These are phyloP conservation scores for Eucalyptus pauciflora DNA, from an alignment of 345 rosid genomes.

Conservation along the genomic window DNA sequence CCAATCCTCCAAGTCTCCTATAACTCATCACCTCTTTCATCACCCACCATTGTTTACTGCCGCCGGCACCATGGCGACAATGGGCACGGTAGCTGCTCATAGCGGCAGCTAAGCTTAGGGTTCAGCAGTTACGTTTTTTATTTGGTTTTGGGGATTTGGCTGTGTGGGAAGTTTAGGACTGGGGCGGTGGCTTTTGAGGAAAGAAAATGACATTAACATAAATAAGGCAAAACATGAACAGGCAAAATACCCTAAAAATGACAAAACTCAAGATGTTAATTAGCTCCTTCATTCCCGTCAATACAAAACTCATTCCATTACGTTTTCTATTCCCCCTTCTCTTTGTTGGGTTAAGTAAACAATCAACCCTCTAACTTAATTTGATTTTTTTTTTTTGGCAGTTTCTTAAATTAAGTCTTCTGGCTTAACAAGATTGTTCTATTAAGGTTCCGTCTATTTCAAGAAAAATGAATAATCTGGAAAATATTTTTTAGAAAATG, in stretches of 20 bases:
- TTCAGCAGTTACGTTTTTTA: background rate
- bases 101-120: background rate
- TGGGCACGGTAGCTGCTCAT: background rate
- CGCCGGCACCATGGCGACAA: background rate
- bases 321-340: background rate
- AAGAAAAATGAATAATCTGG: no score
- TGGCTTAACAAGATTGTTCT: background rate
- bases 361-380: background rate
- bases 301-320: background rate
- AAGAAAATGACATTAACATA: background rate
- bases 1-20: background rate
- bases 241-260: background rate
- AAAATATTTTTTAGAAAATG: no score
- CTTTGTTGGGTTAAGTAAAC: background rate
- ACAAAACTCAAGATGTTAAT: background rate
- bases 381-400: background rate
- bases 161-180: background rate
- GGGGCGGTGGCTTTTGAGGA: background rate
- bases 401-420: background rate
- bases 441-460: background rate
- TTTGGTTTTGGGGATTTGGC: background rate
- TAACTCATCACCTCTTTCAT: background rate
- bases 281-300: background rate
- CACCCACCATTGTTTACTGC: background rate
- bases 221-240: background rate